phyloP scores from a whole-genome alignment of 1,284 basidiomycete genomes.

The Cryptococcus sp. region DNA sequence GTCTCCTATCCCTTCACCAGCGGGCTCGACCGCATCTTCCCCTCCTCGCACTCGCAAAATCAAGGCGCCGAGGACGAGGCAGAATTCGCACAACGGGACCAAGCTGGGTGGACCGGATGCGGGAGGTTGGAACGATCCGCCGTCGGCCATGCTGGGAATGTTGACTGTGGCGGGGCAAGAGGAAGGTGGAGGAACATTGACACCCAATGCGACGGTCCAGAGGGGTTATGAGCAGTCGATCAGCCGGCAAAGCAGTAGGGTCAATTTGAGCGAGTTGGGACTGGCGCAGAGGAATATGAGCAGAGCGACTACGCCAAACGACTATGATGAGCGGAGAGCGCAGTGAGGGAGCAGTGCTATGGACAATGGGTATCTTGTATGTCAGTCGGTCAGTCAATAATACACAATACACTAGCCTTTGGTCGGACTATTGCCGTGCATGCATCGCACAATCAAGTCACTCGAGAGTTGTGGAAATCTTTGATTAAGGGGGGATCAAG shows the following conservation, averaged over 20 bases:
- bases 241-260: slow-evolving; percentile 40
- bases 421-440: too few species aligned
- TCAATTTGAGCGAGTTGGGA: slow-evolving; percentile 40
- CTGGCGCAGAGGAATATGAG: slow-evolving; percentile 34
- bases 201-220: slow-evolving; percentile 14
- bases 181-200: slow-evolving; percentile 14
- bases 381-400: too few species aligned
- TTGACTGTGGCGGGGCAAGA: too few species aligned
- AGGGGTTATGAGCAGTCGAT: slow-evolving; percentile 11
- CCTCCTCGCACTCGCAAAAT: slow-evolving; percentile 5
- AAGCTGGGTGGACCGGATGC: slow-evolving; percentile 2
- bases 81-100: slow-evolving; percentile 10
- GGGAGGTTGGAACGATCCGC: slow-evolving; percentile 46
- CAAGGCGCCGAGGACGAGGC: slow-evolving; percentile 10
- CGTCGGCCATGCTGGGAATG: slow-evolving; percentile 19
- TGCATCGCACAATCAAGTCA: too few species aligned
- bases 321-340: slow-evolving; percentile 15
- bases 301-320: slow-evolving; percentile 24
- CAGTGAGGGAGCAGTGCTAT: too few species aligned
- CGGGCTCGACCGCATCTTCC: not conserved
- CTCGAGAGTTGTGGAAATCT: too few species aligned
- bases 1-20: not conserved
- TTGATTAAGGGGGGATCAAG: too few species aligned
- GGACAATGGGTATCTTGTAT: too few species aligned
- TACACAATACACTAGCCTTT: too few species aligned